Conservation (phyloP, 179 eudicot genomes). For the Beta macrorhiza region DNA sequence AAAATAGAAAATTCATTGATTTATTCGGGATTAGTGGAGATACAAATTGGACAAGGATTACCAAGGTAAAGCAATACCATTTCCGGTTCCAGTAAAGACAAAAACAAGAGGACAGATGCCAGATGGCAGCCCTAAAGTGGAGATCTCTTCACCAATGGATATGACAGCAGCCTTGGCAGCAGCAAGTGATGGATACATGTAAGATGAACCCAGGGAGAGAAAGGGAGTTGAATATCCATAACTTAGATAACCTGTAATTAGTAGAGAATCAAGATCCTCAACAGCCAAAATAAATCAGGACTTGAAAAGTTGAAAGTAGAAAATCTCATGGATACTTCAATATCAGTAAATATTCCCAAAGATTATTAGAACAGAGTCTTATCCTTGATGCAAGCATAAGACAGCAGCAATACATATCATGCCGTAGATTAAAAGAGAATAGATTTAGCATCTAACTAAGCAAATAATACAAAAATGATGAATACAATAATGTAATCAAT, state of each 20-base stretch:
- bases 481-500: too few species aligned
- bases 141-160: conserved; percentile 92
- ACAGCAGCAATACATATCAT: not conserved
- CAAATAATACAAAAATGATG: too few species aligned
- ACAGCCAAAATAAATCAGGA: not conserved
- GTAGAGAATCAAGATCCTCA: not conserved
- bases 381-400: not conserved
- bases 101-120: conserved; percentile 88
- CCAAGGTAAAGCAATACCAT: conserved; percentile 48
- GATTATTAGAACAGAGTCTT: not conserved
- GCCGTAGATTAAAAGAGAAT: not conserved
- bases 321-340: not conserved
- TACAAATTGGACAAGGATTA: not conserved
- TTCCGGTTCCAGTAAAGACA: conserved; percentile 95
- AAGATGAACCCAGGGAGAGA: conserved; percentile 83
- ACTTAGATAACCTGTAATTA: conserved; percentile 70
- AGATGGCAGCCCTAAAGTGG: conserved; percentile 76
- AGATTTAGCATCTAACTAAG: not conserved
- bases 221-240: conserved; percentile 94
- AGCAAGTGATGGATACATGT: conserved; percentile 94
- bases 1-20: not conserved
- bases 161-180: conserved; percentile 93
- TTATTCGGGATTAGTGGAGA: not conserved
- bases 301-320: not conserved
- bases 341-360: not conserved